Percentiles rank a stretch among this genome's conserved stretches.
These are phyloP conservation scores for Ophiostoma quercus DNA, from an alignment of 2,329 filamentous ascomycete species.

Conservation along the genomic window DNA sequence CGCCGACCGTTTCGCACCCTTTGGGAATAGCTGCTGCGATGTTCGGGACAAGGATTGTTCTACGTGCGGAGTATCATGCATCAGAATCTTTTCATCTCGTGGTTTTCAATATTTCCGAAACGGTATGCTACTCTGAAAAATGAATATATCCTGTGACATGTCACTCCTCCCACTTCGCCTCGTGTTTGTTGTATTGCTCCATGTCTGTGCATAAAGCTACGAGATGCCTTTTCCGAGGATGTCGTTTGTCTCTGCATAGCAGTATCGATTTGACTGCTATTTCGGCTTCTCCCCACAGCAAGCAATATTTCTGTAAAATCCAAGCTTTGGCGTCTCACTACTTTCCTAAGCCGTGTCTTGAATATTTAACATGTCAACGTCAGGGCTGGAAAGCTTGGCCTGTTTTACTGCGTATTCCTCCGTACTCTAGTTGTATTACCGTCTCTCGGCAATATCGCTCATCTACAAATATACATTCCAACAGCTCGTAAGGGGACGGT, in stretches of 20 bases:
- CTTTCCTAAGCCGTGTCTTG: background rate
- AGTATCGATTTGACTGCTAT: too few species aligned
- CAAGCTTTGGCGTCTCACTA: background rate
- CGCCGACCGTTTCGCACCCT: background rate
- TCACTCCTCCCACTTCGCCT: background rate
- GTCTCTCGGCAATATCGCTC: background rate
- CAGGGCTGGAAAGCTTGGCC: too few species aligned
- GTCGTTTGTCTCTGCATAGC: too few species aligned
- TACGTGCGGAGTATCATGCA: background rate
- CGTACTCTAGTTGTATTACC: background rate
- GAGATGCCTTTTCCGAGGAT: background rate
- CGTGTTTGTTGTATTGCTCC: background rate
- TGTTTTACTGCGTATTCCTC: too few species aligned
- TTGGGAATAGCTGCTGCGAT: background rate
- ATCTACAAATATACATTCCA: background rate
- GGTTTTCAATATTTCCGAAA: background rate
- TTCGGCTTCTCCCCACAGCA: background rate
- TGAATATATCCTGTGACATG: background rate
- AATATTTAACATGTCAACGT: background rate
- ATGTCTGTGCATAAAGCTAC: background rate
- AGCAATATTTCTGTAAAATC: background rate
- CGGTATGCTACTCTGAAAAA: background rate
- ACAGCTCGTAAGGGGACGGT: background rate
- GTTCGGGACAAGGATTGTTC: background rate
- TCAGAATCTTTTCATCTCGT: background rate